Base-by-base conservation (phyloP, 2,329 filamentous ascomycete genomes). In the Diaporthe batatas region DNA sequence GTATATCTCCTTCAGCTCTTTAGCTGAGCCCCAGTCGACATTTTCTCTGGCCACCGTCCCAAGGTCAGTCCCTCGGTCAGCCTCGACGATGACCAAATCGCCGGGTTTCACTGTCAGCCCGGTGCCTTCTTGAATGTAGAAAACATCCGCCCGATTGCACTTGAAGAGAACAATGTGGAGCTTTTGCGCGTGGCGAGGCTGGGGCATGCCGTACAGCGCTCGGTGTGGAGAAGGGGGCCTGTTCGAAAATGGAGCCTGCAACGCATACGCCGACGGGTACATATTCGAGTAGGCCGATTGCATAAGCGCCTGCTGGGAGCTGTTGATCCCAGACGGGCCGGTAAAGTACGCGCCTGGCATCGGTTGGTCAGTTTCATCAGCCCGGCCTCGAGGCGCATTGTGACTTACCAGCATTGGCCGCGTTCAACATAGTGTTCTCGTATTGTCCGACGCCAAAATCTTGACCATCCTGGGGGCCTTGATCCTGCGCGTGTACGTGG, bases 111-210 rank as follows among this genome's bases (percentile, higher is more conserved):
- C 93, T 25, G 93, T 93, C 42, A 99, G 87, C 3, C 96, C 96
- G 7, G 95, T 98, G 74, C 96, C 95, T 81, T 98, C 95, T 81
- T 98, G 95, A 44, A 98, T 94, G 82, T 98, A 98, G 82, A 98
- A 99, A 12, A 98, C 94, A 79, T 98, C 96, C 49, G 96, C 95
- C 75, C 96, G 90, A 47, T 94, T 94, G 81, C 95, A 98, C 83
- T 99, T 99, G 89, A 99, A 99, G 8, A 96, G 91, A 21, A 99
- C 96, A 69, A 99, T 92, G 81, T 96, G 96, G 11, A 97, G 87
- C 10, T 92, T 86, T 80, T 94, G 92, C 76, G 90, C 92, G 77
- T 90, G 88, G 64, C 89, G 89, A 49, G 87, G 89, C 78, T 90
- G 91, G 42, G 86, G 84, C 79, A 91, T 86, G 65, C 86, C 87